These are phyloP conservation scores for Wallemia ichthyophaga DNA, from an alignment of 1,284 basidiomycete genomes.

Conservation along the genomic window DNA sequence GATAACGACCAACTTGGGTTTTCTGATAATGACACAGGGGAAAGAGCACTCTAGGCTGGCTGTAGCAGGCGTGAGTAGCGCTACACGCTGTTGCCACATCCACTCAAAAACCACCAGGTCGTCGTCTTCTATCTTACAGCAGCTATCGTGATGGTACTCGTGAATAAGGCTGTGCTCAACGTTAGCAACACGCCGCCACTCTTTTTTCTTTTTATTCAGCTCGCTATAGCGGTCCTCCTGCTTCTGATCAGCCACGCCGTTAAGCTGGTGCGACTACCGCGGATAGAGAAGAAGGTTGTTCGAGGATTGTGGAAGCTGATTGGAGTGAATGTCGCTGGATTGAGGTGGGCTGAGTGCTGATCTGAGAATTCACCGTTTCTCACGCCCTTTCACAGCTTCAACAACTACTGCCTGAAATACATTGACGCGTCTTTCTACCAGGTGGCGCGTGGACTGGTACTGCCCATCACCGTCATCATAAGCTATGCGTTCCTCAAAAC, in stretches of 20 bases:
- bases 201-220: slow-evolving; percentile 56
- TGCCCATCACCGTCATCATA: slow-evolving; percentile 54
- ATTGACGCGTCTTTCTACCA: slow-evolving; percentile 65
- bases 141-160: neutral
- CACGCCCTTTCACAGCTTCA: slow-evolving; percentile 25
- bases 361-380: neutral
- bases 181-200: slow-evolving; percentile 23
- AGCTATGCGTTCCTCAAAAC: slow-evolving; percentile 36
- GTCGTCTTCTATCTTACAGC: neutral
- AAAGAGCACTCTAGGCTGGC: neutral
- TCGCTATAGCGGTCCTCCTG: slow-evolving; percentile 41
- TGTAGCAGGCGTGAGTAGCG: neutral
- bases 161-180: neutral
- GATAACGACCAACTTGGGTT: too few species aligned
- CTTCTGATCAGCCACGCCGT: slow-evolving; percentile 32
- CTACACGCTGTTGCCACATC: too few species aligned
- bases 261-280: slow-evolving; percentile 29
- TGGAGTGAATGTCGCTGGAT: slow-evolving; percentile 37
- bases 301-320: slow-evolving; percentile 22
- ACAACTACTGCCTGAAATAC: slow-evolving; percentile 55
- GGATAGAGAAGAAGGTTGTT: slow-evolving; percentile 14
- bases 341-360: slow-evolving; percentile 26
- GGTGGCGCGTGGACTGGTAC: slow-evolving; percentile 53
- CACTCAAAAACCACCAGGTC: too few species aligned
- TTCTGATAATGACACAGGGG: too few species aligned